Evolutionary conservation across 305 asterid species (phyloP).

Genomic region (Stenogyne calaminthoides): DNA sequence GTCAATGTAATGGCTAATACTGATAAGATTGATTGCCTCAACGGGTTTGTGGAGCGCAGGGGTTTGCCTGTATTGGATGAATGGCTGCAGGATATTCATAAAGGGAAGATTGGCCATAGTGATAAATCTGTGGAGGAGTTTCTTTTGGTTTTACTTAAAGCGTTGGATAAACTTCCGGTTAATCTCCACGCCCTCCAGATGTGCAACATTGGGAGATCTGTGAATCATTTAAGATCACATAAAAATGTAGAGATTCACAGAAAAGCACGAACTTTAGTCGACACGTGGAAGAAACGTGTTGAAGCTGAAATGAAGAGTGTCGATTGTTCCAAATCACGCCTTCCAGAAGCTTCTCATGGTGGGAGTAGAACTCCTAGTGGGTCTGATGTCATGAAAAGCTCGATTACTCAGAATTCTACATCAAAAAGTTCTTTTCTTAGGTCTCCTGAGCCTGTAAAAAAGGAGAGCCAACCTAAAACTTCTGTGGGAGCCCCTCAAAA

Average conservation of each 20-base stretch:
- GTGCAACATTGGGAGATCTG: constrained; percentile 87
- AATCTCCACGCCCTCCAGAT: constrained; percentile 74
- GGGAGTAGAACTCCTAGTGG: constrained; percentile 51
- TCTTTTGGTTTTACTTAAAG: constrained; percentile 75
- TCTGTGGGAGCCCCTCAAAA: constrained; percentile 44
- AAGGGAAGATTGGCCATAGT: constrained; percentile 62
- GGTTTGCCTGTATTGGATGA: constrained; percentile 81
- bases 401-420: constrained; percentile 53
- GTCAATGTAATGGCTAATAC: constrained; percentile 79
- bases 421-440: constrained; percentile 50
- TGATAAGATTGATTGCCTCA: constrained; percentile 76
- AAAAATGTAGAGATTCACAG: constrained; percentile 71
- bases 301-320: constrained; percentile 80
- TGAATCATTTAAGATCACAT: constrained; percentile 75
- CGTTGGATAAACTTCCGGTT: constrained; percentile 80
- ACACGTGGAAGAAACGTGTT: constrained; percentile 92
- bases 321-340: constrained; percentile 68
- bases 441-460: constrained; percentile 58
- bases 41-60: constrained; percentile 69
- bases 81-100: constrained; percentile 95
- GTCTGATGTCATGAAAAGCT: constrained; percentile 57
- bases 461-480: constrained; percentile 56
- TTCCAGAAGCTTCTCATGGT: constrained; percentile 59
- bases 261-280: constrained; percentile 76
- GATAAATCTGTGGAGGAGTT: constrained; percentile 75